Evolutionary conservation across 495 filamentous ascomycete genomes (phyloP), one percentile per base, ranked within the genome.

Genomic region (Penicillium paxilli): DNA sequence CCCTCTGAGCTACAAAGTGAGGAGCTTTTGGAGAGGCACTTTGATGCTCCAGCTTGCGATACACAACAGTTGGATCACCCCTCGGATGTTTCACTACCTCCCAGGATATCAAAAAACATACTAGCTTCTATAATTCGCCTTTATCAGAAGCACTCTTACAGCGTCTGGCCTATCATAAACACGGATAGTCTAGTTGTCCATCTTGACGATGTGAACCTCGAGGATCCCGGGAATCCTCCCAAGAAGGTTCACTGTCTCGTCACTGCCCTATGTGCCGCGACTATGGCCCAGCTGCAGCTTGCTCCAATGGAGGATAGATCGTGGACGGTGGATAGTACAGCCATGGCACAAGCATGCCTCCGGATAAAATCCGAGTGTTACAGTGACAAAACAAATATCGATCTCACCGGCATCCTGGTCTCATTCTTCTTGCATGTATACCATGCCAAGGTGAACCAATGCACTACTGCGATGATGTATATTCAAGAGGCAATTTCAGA

Each of bases 401-500:
- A 67, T 44, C 9, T 62, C 3, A 55, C 51, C 22, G 57, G 57
- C 17, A 44, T 67, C 4, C 50, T 71, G n/a, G 54, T 56, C 8
- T 67, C 66, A 1, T 69, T 71, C 41, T 69, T 71, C 33, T 53
- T 71, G 49, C 68, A 69, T 58, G 68, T 71, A 11, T 69, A 69
- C 28, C 57, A 71, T 55, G 66, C 68, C 11, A 71, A 71, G 55
- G 54, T 60, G 14, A 67, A 71, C 16, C 55, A 58, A 41, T 55
- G 62, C n/a, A 64, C 52, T 9, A 60, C 55, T 20, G 66, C 68
- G 4, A 64, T 68, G 66, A 64, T 65, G 54, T 71, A 65, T 20
- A 68, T 71, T 8, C 66, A 69, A 19, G 64, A 69, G 24, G 68
- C 66, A 16, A 62, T 71, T 16, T 41, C 62, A 3, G 55, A 52